Base-by-base conservation (phyloP, 768 basidiomycete species). In the Stropharia rugosoannulata region DNA sequence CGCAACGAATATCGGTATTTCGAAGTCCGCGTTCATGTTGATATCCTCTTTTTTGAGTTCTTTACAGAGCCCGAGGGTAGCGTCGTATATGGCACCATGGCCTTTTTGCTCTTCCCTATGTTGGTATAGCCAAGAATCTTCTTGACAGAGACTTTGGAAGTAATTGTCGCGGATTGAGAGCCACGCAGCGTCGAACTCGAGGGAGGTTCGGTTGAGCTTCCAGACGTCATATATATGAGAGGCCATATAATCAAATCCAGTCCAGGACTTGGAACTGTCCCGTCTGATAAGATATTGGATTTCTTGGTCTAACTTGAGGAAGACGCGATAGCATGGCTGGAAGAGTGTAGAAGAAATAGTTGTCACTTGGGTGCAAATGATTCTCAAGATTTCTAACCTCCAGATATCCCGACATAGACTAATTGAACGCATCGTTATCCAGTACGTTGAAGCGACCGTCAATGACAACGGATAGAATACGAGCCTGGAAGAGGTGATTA, bases 181-280 rank as follows among this genome's bases (percentile, higher is more conserved):
- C 53, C 53, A 54, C 13, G 29, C 35, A 15, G 46, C 25, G 15
- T 54, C 53, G 32, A 54, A 54, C 19, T 54, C 53, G 22, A 54
- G 41, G 10, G 45, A 54, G 12, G 53, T 36, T 18, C 22, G 22
- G 4, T 47, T 25, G n/a, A 54, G 10, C 5, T 46, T 15, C 53
- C 53, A 54, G 37, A 47, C 40, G 16, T 38, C 27, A 7, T 46
- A 46, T 16, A 54, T 54, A 9, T 47, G 12, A 11, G 19, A 37
- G 10, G 36, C 16, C 44, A 54, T 54, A n/a, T 54, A 54, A 46
- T n/a, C n/a, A n/a, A n/a, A n/a, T 40, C 25, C 36, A 54, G 48
- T 15, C 53, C 53, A 44, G 46, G 15, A 18, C 10, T 38, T 15
- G 2, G 35, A 39, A 5, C 37, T 22, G 9, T 39, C 25, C 6